A percentile compares a stretch with the other conserved stretches of the same genome.
These are phyloP conservation scores for Kwoniella bestiolae DNA, from an alignment of 768 basidiomycete species.

Conservation along the genomic window DNA sequence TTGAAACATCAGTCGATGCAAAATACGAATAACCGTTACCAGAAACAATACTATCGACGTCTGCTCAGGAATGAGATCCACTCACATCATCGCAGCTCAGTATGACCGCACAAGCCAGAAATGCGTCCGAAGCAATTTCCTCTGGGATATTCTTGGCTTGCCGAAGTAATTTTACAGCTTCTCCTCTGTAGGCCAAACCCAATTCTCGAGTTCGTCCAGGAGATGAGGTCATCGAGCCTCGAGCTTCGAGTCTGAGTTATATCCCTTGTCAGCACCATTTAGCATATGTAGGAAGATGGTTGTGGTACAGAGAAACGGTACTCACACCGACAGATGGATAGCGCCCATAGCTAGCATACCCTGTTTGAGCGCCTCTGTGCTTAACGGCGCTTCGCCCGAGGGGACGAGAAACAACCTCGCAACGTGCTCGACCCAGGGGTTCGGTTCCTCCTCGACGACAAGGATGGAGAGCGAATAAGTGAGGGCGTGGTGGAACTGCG, in stretches of 20 bases:
- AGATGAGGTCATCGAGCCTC: slow-evolving; percentile 10
- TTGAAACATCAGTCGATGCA: too few relatives aligned
- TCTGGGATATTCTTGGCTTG: slow-evolving; percentile 16
- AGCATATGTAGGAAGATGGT: neutral
- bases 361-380: slow-evolving; percentile 16
- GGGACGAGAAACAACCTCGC: slow-evolving; percentile 21
- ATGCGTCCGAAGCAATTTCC: slow-evolving; percentile 19
- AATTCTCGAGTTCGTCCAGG: slow-evolving; percentile 9
- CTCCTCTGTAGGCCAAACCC: slow-evolving; percentile 10
- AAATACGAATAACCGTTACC: too few relatives aligned
- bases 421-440: slow-evolving; percentile 29
- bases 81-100: slow-evolving; percentile 20
- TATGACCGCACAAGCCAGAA: slow-evolving; percentile 13
- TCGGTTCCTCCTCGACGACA: slow-evolving; percentile 19
- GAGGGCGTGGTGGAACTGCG: slow-evolving; percentile 24
- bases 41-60: too few relatives aligned
- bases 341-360: slow-evolving; percentile 27
- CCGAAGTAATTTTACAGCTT: slow-evolving; percentile 16
- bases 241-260: slow-evolving; percentile 13
- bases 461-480: slow-evolving; percentile 26
- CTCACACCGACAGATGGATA: slow-evolving; percentile 25
- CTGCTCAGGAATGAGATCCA: neutral
- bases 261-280: neutral
- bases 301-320: neutral
- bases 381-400: slow-evolving; percentile 2